A percentile compares a stretch with the other conserved stretches of the same genome.
Conservation (phyloP, 176 grass and related monocot genomes). For the Pharus latifolius region DNA sequence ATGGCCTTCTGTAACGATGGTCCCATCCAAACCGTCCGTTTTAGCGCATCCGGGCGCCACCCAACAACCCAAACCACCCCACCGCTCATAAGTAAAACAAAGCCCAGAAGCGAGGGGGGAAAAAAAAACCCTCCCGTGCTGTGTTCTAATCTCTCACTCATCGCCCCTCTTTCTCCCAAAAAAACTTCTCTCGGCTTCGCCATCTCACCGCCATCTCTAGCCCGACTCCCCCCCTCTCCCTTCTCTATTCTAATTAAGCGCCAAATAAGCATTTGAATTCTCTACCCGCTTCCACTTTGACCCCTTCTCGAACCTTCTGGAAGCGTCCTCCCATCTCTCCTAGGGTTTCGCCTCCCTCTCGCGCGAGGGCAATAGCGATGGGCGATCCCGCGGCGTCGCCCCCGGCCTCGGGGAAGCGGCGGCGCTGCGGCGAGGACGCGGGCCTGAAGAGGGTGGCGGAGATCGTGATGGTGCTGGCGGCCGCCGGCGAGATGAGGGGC, state of each 20-base stretch:
- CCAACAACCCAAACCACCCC: conserved; percentile 4
- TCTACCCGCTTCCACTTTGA: not conserved
- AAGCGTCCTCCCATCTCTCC: conserved; percentile 2
- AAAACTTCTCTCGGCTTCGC: conserved; percentile 23
- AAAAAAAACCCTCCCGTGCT: not conserved
- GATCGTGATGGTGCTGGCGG: conserved; percentile 91
- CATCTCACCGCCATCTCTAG: conserved; percentile 45
- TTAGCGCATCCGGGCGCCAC: not conserved
- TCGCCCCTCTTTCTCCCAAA: conserved; percentile 12
- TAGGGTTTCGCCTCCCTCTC: conserved; percentile 30
- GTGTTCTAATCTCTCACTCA: conserved; percentile 22
- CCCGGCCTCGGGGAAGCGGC: conserved; percentile 28
- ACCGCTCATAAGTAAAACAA: not conserved
- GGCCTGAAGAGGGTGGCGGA: conserved; percentile 76
- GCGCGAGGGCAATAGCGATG: not conserved
- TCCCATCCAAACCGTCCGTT: conserved; percentile 30
- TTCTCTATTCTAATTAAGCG: conserved; percentile 51
- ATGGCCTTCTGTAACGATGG: not conserved
- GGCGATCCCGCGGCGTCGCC: conserved; percentile 25
- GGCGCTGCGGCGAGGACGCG: conserved; percentile 21
- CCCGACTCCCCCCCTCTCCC: conserved; percentile 8
- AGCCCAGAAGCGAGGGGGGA: not conserved
- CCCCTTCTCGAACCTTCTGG: conserved; percentile 23
- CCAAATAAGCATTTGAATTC: conserved; percentile 71
- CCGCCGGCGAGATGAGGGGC: conserved; percentile 60